Base-by-base conservation (phyloP, 108 stramenopile genomes). In the Cyclotella kingstonii region DNA sequence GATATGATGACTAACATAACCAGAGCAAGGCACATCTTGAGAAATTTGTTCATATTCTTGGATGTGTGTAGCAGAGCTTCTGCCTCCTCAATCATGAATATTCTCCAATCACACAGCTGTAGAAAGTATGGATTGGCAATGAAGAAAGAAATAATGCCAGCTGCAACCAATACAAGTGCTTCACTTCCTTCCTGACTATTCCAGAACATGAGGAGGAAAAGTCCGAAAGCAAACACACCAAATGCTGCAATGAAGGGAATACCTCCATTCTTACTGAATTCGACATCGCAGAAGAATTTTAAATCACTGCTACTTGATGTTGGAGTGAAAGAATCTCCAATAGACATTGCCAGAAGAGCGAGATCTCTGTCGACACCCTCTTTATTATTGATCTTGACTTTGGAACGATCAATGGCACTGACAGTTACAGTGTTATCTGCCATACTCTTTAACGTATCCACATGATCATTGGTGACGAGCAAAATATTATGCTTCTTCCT, bases 401-500 rank as follows among this genome's bases (percentile, higher is more conserved):
- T 79, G 38, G 66, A 52, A 25, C 86, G 76, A 39, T 87, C 83
- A 51, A 84, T 79, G 3, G 86, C 86, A 27, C 63, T 66, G 3
- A 87, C 86, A 18, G 81, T 78, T 14, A 87, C 72, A 43, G 72
- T 84, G 47, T 87, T 82, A 48, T 87, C 78, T 18, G 81, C 81
- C 79, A 87, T 76, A 7, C 56, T 39, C 60, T 55, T 87, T 26
- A 87, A 49, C 5, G 71, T 69, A 7, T 80, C 57, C 33, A 87
- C 79, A 46, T 87, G 86, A 74, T 87, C 86, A 60, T 87, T 87
- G 14, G 86, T 87, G 3, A 87, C 86, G 51, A 87, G 54, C 33
- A 87, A 40, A 36, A 87, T 80, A 54, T 82, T 82, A 51, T 87
- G 83, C 3, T 72, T 69, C 38, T 80, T 47, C 10, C 78, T 46